Percentiles rank a stretch among this genome's conserved stretches.
phyloP scores from a whole-genome alignment of 1,284 basidiomycete species.

The Phlebopus sp. region DNA sequence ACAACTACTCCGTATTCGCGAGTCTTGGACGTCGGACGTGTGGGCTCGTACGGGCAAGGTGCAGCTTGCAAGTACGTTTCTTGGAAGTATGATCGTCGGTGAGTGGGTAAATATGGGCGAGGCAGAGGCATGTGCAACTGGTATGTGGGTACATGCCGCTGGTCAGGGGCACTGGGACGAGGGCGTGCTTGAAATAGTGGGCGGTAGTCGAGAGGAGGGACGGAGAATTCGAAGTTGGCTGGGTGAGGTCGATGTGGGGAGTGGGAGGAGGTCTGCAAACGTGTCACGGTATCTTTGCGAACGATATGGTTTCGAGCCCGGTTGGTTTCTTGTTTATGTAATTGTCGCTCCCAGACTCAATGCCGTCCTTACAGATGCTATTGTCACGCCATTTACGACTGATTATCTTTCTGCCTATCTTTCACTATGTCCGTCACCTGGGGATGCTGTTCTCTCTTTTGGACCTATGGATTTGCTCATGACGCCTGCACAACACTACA shows the following conservation, averaged over 20 bases:
- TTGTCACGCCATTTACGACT: conserved; percentile 71
- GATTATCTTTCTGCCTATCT: conserved; percentile 74
- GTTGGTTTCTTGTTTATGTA: conserved; percentile 40
- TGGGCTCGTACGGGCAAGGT: conserved; percentile 68
- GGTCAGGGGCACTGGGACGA: conserved; percentile 71
- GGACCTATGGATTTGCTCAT: conserved; percentile 77
- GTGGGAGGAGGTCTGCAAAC: conserved; percentile 60
- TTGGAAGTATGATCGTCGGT: conserved; percentile 68
- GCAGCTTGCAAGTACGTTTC: conserved; percentile 69
- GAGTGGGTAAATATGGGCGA: conserved; percentile 70
- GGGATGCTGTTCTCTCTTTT: conserved; percentile 70
- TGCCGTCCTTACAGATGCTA: conserved; percentile 49
- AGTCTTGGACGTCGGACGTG: conserved; percentile 67
- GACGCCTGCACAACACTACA: conserved; percentile 67
- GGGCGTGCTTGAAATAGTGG: conserved; percentile 69
- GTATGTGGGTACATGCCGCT: conserved; percentile 62
- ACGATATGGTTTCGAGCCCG: conserved; percentile 75
- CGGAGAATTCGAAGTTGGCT: conserved; percentile 67
- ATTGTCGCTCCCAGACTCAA: neutral
- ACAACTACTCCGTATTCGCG: conserved; percentile 66
- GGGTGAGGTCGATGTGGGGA: conserved; percentile 67
- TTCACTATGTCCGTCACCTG: conserved; percentile 64
- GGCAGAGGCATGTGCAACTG: conserved; percentile 73
- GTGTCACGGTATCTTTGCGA: conserved; percentile 74
- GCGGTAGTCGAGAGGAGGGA: conserved; percentile 69